These are phyloP conservation scores for Pichia sp. DNA, from an alignment of 1,139 yeast genomes.

Conservation along the genomic window DNA sequence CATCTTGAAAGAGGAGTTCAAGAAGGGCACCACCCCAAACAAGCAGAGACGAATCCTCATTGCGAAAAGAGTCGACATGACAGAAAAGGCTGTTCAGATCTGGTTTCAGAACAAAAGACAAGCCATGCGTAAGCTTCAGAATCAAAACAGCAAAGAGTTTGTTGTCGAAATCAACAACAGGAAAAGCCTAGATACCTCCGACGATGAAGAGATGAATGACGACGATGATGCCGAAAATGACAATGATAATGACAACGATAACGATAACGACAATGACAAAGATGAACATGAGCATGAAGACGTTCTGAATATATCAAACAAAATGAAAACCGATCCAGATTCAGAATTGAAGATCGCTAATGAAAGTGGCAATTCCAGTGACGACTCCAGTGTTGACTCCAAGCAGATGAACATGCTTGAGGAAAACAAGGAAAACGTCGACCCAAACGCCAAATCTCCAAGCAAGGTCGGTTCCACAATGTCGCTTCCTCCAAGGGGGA, in stretches of 20 bases:
- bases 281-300: not conserved
- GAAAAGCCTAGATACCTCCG: not conserved
- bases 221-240: not conserved
- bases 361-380: not conserved
- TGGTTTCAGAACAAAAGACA: conserved; percentile 98
- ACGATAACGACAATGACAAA: not conserved
- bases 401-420: not conserved
- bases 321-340: not conserved
- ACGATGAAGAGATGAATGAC: conserved; percentile 1
- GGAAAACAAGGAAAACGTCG: conserved; percentile 11
- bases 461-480: not conserved
- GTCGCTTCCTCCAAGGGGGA: conserved; percentile 28
- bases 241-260: not conserved
- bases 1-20: conserved; percentile 75
- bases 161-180: conserved; percentile 2
- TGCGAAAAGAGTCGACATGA: conserved; percentile 77
- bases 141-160: conserved; percentile 11
- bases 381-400: not conserved
- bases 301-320: not conserved
- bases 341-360: not conserved
- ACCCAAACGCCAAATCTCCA: conserved; percentile 1
- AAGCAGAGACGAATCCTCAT: conserved; percentile 69
- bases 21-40: conserved; percentile 74
- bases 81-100: conserved; percentile 95
- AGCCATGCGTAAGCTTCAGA: conserved; percentile 50